Percentiles rank a stretch among this genome's conserved stretches.
Evolutionary conservation across 2,329 filamentous ascomycete species (phyloP).

Genomic region (Aurifilum marmelostoma): DNA sequence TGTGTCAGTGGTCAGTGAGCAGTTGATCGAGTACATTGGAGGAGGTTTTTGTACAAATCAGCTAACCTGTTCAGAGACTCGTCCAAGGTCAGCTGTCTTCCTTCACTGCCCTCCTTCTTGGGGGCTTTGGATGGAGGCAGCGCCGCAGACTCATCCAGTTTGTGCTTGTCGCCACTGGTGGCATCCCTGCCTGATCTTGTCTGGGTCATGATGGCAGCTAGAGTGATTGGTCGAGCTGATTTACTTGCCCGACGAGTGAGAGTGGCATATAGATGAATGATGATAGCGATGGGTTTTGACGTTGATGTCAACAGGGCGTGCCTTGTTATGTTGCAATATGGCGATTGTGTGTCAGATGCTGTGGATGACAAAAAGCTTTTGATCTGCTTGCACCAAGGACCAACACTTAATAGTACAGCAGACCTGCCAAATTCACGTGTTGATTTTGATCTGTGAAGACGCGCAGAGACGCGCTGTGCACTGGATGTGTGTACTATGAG

Average conservation of each 20-base stretch:
- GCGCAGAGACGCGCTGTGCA: background rate
- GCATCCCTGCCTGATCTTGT: constrained; percentile 7
- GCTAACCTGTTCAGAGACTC: constrained; percentile 15
- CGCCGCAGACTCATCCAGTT: constrained; percentile 6
- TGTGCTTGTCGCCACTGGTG: constrained; percentile 25
- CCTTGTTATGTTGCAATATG: no score
- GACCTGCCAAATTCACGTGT: background rate
- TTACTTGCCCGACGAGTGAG: background rate
- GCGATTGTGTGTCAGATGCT: no score
- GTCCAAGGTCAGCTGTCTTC: constrained; percentile 26
- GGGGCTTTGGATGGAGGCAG: constrained; percentile 20
- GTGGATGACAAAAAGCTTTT: no score
- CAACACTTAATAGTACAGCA: background rate
- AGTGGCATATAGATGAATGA: background rate
- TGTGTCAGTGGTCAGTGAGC: background rate
- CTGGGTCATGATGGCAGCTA: constrained; percentile 11
- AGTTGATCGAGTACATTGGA: background rate
- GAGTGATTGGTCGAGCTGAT: background rate
- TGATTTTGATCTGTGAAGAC: background rate
- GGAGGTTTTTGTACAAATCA: background rate
- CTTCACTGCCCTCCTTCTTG: constrained; percentile 14
- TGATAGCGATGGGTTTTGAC: no score
- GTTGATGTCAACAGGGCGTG: background rate
- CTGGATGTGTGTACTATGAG: no score
- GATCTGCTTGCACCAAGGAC: background rate